A percentile compares a stretch with the other conserved stretches of the same genome.
Conservation (phyloP, 1,284 basidiomycete genomes). For the Hymenochaete sp. region DNA sequence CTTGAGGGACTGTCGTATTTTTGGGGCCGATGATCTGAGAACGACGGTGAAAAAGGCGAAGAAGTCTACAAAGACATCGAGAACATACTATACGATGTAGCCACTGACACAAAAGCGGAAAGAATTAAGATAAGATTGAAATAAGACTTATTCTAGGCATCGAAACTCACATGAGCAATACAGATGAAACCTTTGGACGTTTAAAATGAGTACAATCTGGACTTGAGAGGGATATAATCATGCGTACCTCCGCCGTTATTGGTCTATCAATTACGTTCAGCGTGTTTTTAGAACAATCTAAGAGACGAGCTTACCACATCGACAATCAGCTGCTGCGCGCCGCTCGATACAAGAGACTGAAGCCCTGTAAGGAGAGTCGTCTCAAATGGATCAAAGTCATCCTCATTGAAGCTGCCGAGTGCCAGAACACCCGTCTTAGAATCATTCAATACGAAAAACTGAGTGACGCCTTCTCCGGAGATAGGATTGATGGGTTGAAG, state of each 20-base stretch:
- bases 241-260: conserved; percentile 49
- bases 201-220: not conserved
- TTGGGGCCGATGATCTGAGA: conserved; percentile 46
- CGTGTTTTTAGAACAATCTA: not conserved
- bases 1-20: conserved; percentile 44
- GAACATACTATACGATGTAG: conserved; percentile 48
- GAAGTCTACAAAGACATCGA: not conserved
- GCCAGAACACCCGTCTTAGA: conserved; percentile 49
- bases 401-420: conserved; percentile 49
- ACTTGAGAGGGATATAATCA: conserved; percentile 5
- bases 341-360: conserved; percentile 37
- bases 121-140: not conserved
- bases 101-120: conserved; percentile 35
- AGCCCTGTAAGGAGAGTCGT: conserved; percentile 40
- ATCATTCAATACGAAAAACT: conserved; percentile 48
- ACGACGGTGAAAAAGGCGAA: not conserved
- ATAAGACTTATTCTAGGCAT: not conserved
- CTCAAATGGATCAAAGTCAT: conserved; percentile 34
- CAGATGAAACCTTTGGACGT: conserved; percentile 42
- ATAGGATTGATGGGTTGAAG: conserved; percentile 36
- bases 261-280: conserved; percentile 28
- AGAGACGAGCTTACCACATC: conserved; percentile 38
- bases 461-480: conserved; percentile 40
- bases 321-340: conserved; percentile 46
- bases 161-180: conserved; percentile 42